Evolutionary conservation across 495 filamentous ascomycete genomes (phyloP).

Genomic region (Amphirosellinia nigrospora): DNA sequence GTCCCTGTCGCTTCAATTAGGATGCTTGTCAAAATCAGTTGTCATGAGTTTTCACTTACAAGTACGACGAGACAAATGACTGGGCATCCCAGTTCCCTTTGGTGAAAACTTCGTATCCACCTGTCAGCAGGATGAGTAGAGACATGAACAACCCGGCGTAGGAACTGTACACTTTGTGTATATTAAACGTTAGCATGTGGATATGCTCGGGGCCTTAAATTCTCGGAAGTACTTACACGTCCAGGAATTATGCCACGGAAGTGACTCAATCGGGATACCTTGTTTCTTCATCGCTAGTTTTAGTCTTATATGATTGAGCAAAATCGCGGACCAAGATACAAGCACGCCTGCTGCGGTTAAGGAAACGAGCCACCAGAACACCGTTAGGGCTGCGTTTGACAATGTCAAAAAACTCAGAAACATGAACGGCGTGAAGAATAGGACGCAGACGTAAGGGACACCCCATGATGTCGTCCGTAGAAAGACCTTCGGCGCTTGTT

Average conservation of each 20-base stretch:
- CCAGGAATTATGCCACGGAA: conserved; percentile 55
- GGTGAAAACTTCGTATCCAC: conserved; percentile 55
- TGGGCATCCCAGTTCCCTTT: conserved; percentile 54
- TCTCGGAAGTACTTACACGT: conserved; percentile 34
- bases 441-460: conserved; percentile 64
- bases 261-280: conserved; percentile 40
- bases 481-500: conserved; percentile 62
- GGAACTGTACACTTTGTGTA: conserved; percentile 40
- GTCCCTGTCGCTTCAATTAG: conserved; percentile 45
- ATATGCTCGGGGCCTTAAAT: neutral
- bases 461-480: conserved; percentile 65
- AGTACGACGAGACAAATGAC: conserved; percentile 55
- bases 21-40: neutral
- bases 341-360: conserved; percentile 61
- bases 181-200: conserved; percentile 26
- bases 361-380: conserved; percentile 67
- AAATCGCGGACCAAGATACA: conserved; percentile 59
- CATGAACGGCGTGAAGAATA: conserved; percentile 58
- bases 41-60: conserved; percentile 43
- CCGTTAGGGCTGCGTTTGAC: conserved; percentile 59
- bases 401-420: conserved; percentile 66
- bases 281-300: conserved; percentile 50
- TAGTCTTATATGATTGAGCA: conserved; percentile 55
- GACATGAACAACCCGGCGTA: conserved; percentile 50
- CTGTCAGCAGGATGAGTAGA: conserved; percentile 54